A percentile compares a stretch with the other conserved stretches of the same genome.
These are phyloP conservation scores for Lenwebbia sp. DNA, from an alignment of 345 rosid genomes.

Conservation along the genomic window DNA sequence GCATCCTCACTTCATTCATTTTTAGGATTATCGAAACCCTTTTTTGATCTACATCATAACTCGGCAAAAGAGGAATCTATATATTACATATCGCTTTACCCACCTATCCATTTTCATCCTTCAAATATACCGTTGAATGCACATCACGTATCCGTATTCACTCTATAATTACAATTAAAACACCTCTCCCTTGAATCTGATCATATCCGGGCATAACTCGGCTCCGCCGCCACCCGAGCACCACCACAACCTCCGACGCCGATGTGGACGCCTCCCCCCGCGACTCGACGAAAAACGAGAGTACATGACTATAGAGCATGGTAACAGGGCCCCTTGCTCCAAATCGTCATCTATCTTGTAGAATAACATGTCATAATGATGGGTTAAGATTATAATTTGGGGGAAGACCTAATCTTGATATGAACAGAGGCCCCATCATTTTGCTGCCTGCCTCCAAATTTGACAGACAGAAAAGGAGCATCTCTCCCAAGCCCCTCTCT, in stretches of 20 bases:
- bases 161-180: neutral
- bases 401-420: slow-evolving; percentile 17
- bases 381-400: neutral
- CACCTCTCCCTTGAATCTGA: neutral
- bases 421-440: slow-evolving; percentile 19
- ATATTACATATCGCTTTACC: neutral
- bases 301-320: neutral
- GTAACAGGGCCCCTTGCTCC: neutral
- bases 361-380: neutral
- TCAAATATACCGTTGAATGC: neutral
- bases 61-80: neutral
- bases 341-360: neutral
- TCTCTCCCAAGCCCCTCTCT: neutral
- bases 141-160: no score
- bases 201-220: neutral
- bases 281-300: neutral
- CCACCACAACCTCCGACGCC: neutral
- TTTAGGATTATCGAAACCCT: neutral
- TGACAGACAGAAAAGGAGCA: slow-evolving; percentile 4
- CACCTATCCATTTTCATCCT: neutral
- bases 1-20: neutral
- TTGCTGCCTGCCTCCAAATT: slow-evolving; percentile 15
- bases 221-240: neutral
- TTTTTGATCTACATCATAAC: neutral
- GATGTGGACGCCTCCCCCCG: neutral